Conservation (phyloP, 2,329 filamentous ascomycete species). For the Colletotrichum gloeosporioides region DNA sequence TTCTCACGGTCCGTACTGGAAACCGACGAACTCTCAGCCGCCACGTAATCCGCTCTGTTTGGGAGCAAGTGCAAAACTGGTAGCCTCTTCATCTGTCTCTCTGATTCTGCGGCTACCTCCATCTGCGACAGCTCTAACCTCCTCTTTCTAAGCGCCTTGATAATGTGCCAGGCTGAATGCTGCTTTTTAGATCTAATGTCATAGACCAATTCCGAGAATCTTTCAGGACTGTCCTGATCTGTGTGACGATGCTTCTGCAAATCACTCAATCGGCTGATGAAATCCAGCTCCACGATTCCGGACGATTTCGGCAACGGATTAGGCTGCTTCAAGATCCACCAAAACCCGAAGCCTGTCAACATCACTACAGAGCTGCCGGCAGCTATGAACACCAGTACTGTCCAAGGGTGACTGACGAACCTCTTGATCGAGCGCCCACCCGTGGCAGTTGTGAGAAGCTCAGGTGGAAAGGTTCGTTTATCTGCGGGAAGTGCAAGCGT, state of each 20-base stretch:
- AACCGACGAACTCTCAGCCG: not conserved
- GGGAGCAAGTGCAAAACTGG: not conserved
- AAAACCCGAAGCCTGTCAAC: not conserved
- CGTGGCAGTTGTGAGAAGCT: constrained; percentile 19
- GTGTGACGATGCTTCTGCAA: not conserved
- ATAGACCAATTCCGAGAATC: not conserved
- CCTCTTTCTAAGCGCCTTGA: not conserved
- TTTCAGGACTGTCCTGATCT: not conserved
- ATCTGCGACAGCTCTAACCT: not conserved
- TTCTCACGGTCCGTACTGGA: not conserved
- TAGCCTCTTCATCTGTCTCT: not conserved
- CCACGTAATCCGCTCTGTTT: not conserved
- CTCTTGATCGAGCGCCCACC: constrained; percentile 21
- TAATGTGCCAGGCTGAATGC: not conserved
- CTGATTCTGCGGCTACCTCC: not conserved
- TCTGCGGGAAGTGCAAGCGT: constrained; percentile 4
- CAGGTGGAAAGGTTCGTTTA: constrained; percentile 17
- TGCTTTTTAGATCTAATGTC: not conserved
- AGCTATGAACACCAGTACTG: constrained; percentile 23
- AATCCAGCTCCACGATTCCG: constrained; percentile 4
- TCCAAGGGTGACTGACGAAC: constrained; percentile 23
- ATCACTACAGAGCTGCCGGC: not conserved
- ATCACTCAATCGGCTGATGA: not conserved
- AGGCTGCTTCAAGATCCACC: not conserved
- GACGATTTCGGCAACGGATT: constrained; percentile 5